Evolutionary conservation across 495 filamentous ascomycete genomes (phyloP).

Genomic region (Aspergillus cristatus): DNA sequence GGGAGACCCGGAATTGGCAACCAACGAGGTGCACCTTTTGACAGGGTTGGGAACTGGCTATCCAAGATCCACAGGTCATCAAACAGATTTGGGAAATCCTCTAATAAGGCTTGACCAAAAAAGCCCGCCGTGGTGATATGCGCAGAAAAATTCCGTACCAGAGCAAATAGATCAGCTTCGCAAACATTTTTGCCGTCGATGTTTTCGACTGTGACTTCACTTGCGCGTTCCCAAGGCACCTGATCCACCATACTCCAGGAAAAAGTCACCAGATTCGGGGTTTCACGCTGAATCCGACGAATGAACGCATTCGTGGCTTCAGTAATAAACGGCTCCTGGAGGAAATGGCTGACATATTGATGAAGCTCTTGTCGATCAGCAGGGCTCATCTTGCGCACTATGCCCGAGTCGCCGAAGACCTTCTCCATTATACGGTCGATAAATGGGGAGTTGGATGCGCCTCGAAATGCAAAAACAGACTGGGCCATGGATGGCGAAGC

Average conservation of each 20-base stretch:
- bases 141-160: conserved; percentile 47
- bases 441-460: conserved; percentile 21
- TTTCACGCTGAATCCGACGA: conserved; percentile 31
- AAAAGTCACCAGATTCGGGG: conserved; percentile 47
- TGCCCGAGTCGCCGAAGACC: conserved; percentile 40
- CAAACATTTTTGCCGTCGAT: conserved; percentile 24
- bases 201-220: conserved; percentile 25
- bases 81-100: conserved; percentile 43
- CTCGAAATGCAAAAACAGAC: conserved; percentile 29
- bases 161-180: conserved; percentile 42
- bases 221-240: conserved; percentile 48
- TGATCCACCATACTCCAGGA: conserved; percentile 51
- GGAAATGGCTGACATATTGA: conserved; percentile 28
- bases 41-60: conserved; percentile 40
- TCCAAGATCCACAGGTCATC: conserved; percentile 49
- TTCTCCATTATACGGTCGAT: conserved; percentile 34
- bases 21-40: conserved; percentile 44
- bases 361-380: conserved; percentile 24
- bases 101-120: conserved; percentile 47
- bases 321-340: conserved; percentile 33
- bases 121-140: conserved; percentile 40
- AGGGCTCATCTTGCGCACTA: conserved; percentile 23
- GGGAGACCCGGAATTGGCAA: conserved; percentile 41
- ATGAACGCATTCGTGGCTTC: conserved; percentile 26
- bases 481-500: conserved; percentile 41